Conservation (phyloP, 73 alveolate genomes). For the Breviolum minutum region DNA sequence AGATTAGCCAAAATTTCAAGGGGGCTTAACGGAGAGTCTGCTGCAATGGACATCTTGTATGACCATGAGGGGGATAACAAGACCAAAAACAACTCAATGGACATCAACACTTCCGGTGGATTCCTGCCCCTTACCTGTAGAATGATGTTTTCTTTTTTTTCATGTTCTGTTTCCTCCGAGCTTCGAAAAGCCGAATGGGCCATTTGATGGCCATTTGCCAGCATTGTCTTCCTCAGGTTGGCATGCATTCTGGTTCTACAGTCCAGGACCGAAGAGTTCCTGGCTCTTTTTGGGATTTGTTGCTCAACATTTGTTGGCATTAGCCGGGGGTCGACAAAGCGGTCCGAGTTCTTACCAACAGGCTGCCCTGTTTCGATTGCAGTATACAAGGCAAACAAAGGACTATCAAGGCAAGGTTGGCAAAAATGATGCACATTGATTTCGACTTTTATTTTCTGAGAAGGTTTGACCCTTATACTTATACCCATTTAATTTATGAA, state of each 20-base stretch:
- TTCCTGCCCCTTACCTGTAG: background rate
- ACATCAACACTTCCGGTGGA: background rate
- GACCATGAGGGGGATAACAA: background rate
- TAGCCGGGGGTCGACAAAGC: background rate
- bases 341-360: background rate
- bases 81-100: background rate
- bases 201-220: background rate
- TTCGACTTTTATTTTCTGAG: background rate
- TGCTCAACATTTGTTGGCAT: background rate
- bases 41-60: background rate
- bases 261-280: background rate
- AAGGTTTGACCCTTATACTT: too few species aligned
- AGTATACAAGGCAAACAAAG: background rate
- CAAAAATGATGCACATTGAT: background rate
- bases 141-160: background rate
- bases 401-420: background rate
- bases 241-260: background rate
- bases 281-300: background rate
- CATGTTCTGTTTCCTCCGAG: background rate
- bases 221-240: background rate
- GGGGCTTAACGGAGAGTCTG: background rate
- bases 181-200: background rate
- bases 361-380: background rate
- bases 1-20: background rate
- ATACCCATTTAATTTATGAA: too few species aligned